Conservation (phyloP, 2,329 filamentous ascomycete species). For the Arthrobotrys musiformis region DNA sequence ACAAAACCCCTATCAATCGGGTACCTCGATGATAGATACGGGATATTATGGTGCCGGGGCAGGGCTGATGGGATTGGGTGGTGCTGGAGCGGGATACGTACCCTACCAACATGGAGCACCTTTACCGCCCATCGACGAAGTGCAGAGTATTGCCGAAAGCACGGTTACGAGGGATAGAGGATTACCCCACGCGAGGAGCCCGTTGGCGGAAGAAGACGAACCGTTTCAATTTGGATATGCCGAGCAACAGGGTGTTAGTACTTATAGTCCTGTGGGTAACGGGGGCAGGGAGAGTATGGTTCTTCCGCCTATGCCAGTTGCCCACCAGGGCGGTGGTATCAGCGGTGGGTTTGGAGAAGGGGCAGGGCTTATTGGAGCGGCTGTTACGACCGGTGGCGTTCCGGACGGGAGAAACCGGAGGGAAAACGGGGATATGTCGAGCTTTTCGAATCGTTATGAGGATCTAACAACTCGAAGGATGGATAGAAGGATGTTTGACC, state of each 20-base stretch:
- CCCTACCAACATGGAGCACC: conserved; percentile 51
- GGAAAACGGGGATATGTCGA: conserved; percentile 17
- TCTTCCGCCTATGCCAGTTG: conserved; percentile 33
- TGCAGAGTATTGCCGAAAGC: conserved; percentile 52
- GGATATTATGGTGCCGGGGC: conserved; percentile 47
- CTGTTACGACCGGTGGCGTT: conserved; percentile 6
- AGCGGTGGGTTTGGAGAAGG: conserved; percentile 21
- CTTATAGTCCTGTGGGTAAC: conserved; percentile 31
- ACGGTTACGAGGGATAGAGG: conserved; percentile 35
- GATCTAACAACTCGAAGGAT: conserved; percentile 26
- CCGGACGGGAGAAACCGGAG: neutral
- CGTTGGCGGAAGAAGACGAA: conserved; percentile 19
- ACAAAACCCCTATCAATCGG: conserved; percentile 1
- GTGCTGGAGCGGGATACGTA: conserved; percentile 9
- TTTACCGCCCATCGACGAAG: conserved; percentile 50
- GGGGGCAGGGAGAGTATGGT: conserved; percentile 11
- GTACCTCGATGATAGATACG: conserved; percentile 30
- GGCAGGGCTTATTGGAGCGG: conserved; percentile 30
- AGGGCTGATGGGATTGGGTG: conserved; percentile 2
- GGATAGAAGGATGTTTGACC: conserved; percentile 51
- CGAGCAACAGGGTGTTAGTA: conserved; percentile 17
- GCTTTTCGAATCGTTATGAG: conserved; percentile 47
- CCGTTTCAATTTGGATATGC: conserved; percentile 36
- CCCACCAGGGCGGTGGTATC: conserved; percentile 2
- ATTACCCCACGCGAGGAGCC: neutral